Evolutionary conservation across 345 rosid species (phyloP).

Genomic region (Eucalyptus marginata): DNA sequence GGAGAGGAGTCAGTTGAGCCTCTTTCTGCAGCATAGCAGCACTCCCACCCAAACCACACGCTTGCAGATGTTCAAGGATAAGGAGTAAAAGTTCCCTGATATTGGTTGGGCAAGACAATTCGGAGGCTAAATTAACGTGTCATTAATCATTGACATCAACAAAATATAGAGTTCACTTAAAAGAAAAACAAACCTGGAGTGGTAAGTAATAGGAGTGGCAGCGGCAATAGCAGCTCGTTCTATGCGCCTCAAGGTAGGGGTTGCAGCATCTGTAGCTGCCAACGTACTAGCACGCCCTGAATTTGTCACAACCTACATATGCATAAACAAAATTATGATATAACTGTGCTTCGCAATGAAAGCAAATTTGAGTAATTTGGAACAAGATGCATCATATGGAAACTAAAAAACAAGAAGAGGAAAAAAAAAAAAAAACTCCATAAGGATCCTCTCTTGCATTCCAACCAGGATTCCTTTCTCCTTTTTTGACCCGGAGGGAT

Average conservation of each 20-base stretch:
- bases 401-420: background rate
- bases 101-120: background rate
- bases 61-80: constrained; percentile 94
- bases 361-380: background rate
- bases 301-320: constrained; percentile 80
- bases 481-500: background rate
- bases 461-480: background rate
- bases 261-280: constrained; percentile 99
- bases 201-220: constrained; percentile 94
- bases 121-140: background rate
- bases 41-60: constrained; percentile 65
- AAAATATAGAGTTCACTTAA: background rate
- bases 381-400: background rate
- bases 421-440: background rate
- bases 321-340: background rate
- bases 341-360: background rate
- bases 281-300: constrained; percentile 89
- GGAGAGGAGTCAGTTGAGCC: constrained; percentile 83
- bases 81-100: constrained; percentile 87
- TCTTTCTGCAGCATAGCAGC: constrained; percentile 70
- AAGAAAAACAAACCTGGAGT: constrained; percentile 35
- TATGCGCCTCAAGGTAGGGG: constrained; percentile 91
- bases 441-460: background rate
- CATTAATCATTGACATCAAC: background rate
- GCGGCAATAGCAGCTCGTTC: constrained; percentile 99